Evolutionary conservation across 2,329 filamentous ascomycete species (phyloP).

Genomic region (Pseudocercospora macadamiae): DNA sequence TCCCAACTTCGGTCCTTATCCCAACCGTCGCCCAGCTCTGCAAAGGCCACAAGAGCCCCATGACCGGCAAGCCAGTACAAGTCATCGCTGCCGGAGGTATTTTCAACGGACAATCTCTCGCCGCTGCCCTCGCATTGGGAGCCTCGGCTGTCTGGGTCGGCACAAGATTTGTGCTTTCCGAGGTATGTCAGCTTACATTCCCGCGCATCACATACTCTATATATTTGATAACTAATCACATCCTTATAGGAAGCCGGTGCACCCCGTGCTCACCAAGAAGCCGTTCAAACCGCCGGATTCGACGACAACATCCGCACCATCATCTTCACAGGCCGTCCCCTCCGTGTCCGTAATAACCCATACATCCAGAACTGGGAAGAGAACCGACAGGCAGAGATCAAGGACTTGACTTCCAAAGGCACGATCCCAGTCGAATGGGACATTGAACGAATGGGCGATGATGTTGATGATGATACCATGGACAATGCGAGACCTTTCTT

Average conservation of each 20-base stretch:
- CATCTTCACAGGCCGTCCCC: slow-evolving; percentile 95
- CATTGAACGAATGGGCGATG: slow-evolving; percentile 75
- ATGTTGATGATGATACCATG: slow-evolving; percentile 77
- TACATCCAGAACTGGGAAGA: slow-evolving; percentile 98
- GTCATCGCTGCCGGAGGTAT: slow-evolving; percentile 93
- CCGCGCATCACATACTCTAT: not conserved
- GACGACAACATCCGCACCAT: slow-evolving; percentile 97
- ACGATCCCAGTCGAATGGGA: slow-evolving; percentile 93
- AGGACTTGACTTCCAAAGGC: slow-evolving; percentile 85
- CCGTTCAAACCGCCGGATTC: slow-evolving; percentile 85
- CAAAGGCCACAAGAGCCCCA: slow-evolving; percentile 78
- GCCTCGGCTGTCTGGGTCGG: slow-evolving; percentile 94
- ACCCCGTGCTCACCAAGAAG: slow-evolving; percentile 91
- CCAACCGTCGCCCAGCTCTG: slow-evolving; percentile 84
- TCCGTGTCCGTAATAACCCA: slow-evolving; percentile 88
- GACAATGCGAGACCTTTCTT: slow-evolving; percentile 89
- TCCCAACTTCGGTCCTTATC: slow-evolving; percentile 89
- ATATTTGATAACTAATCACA: slow-evolving; percentile 14
- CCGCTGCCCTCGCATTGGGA: slow-evolving; percentile 88
- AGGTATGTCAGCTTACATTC: slow-evolving; percentile 42
- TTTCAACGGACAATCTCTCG: slow-evolving; percentile 87
- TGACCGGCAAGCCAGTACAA: slow-evolving; percentile 86
- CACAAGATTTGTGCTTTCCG: slow-evolving; percentile 89
- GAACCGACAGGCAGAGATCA: slow-evolving; percentile 87
- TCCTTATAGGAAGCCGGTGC: slow-evolving; percentile 75